phyloP scores from a whole-genome alignment of 2,329 filamentous ascomycete species.

The Microsporum audouinii region DNA sequence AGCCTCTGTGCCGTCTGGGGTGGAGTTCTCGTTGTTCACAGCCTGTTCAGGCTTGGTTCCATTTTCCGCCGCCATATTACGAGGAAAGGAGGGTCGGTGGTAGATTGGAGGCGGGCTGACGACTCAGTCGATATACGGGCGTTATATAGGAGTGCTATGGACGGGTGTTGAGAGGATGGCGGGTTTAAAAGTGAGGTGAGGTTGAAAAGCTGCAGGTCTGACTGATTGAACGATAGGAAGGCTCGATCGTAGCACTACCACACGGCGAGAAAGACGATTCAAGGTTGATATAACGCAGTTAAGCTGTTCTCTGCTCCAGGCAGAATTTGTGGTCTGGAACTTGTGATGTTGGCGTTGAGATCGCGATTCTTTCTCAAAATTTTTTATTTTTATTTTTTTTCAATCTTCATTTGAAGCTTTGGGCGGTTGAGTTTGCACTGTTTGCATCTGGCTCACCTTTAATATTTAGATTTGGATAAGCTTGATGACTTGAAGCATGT shows the following conservation, averaged over 20 bases:
- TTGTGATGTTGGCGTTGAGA: background rate
- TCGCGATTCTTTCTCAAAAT: background rate
- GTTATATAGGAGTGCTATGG: background rate
- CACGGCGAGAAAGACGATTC: slow-evolving; percentile 4
- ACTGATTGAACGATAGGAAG: slow-evolving; percentile 8
- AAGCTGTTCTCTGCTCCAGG: slow-evolving; percentile 14
- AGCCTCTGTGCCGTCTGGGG: slow-evolving; percentile 39
- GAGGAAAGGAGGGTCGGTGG: background rate
- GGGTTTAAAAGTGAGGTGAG: background rate
- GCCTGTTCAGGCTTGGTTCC: slow-evolving; percentile 24
- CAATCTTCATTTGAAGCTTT: background rate
- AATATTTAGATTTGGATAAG: background rate
- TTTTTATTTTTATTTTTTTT: slow-evolving; percentile 4
- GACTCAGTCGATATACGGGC: background rate
- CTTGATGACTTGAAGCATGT: background rate
- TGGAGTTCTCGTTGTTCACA: slow-evolving; percentile 44
- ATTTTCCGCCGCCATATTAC: slow-evolving; percentile 31
- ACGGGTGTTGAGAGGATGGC: background rate
- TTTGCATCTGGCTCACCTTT: background rate
- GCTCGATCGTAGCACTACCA: slow-evolving; percentile 7
- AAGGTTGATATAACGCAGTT: background rate
- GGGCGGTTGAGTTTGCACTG: slow-evolving; percentile 2
- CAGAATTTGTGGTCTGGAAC: slow-evolving; percentile 9
- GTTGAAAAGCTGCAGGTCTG: background rate
- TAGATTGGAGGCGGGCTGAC: background rate